Evolutionary conservation across 257 asterid species (phyloP), one percentile per base, ranked within the genome.

Genomic region (Knoxia roxburghii): DNA sequence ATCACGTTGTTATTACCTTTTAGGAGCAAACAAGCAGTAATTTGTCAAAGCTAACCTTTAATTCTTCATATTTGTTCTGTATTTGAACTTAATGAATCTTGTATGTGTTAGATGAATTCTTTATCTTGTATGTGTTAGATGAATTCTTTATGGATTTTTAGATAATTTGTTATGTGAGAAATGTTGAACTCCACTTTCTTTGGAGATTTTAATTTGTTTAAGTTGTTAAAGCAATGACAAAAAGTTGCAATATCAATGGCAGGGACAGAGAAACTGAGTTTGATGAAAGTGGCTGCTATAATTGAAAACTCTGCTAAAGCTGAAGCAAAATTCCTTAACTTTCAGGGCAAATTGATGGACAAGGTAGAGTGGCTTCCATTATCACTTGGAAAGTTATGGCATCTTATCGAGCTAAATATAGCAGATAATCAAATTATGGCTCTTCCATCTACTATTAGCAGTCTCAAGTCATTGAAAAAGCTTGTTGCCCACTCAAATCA

Each of bases 291-390:
- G 76, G 95, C 91, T 59, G 87, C 87, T 18, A 26, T 79, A 45
- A 79, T 91, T 27, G 98, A 91, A 73, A 74, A 69, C 24, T 70
- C 70, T 39, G 87, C 81, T 10, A 80, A 80, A 81, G 76, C 69
- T 3, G 82, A 80, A 67, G 86, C 77, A 32, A 72, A 56, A 29
- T 48, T 83, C 73, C 75, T 91, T 66, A 82, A 91, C 84, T 89
- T 91, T 61, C 80, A 62, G 69, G 89, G 88, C 53, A 89, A 73
- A 71, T 78, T 91, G 75, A 78, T 80, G 89, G 90, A 84, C 72
- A 87, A 85, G 74, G 65, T 89, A 43, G 98, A 91, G 73, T 91
- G 98, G 98, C 88, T 91, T 71, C 98, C 98, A 13, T 53, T 81
- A 15, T 83, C 96, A 26, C 80, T 91, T 55, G 98, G 96, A 26